Evolutionary conservation across 768 basidiomycete genomes (phyloP).

Genomic region (Bullera alba): DNA sequence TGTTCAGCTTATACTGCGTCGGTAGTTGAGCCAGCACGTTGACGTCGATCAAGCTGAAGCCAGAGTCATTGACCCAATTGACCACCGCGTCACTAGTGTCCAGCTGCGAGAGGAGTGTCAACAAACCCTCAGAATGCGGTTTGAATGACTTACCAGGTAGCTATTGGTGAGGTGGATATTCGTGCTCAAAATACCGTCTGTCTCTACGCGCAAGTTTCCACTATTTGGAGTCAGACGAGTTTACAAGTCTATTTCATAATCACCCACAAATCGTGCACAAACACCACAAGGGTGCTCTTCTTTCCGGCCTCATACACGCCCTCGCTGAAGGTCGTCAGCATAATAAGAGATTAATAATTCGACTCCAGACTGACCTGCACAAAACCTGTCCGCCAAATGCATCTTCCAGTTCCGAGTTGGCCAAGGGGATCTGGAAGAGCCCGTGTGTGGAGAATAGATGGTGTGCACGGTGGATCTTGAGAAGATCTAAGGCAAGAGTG

Average conservation of each 20-base stretch:
- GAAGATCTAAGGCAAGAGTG: slow-evolving; percentile 55
- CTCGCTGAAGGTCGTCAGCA: slow-evolving; percentile 50
- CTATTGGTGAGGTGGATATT: slow-evolving; percentile 73
- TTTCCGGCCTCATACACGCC: slow-evolving; percentile 60
- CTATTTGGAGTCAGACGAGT: slow-evolving; percentile 49
- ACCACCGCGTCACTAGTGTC: slow-evolving; percentile 76
- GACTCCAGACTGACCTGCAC: slow-evolving; percentile 63
- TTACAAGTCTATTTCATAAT: no score
- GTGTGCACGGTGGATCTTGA: slow-evolving; percentile 82
- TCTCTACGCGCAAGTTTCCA: slow-evolving; percentile 77
- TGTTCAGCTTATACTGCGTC: no score
- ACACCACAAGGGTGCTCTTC: slow-evolving; percentile 56
- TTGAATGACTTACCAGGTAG: slow-evolving; percentile 58
- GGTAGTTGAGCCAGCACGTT: slow-evolving; percentile 57
- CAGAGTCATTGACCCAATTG: slow-evolving; percentile 62
- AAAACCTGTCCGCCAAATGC: slow-evolving; percentile 76
- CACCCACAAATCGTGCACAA: slow-evolving; percentile 92
- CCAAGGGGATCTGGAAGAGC: slow-evolving; percentile 75
- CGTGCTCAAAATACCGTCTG: slow-evolving; percentile 57
- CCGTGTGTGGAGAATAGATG: slow-evolving; percentile 67
- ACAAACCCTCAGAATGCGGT: slow-evolving; percentile 5
- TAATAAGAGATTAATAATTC: neutral
- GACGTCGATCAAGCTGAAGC: slow-evolving; percentile 73
- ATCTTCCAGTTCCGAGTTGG: slow-evolving; percentile 58
- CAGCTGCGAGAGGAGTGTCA: slow-evolving; percentile 52